These are phyloP conservation scores for Syncephalastrum contaminatum DNA, from an alignment of 371 early-diverging fungal species.

Conservation along the genomic window DNA sequence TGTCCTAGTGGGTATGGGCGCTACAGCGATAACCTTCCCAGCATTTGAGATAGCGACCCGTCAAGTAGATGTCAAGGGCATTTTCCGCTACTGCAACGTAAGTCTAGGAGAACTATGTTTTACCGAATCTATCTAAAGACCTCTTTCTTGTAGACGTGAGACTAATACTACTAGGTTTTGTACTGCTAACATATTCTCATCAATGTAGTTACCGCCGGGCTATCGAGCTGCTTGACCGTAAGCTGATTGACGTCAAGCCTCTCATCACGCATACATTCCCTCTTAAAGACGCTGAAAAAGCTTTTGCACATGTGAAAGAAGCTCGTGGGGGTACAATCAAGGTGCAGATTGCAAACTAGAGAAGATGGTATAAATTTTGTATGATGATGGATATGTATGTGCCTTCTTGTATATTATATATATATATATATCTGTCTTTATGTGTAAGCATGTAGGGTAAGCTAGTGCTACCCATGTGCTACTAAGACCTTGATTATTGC, in stretches of 20 bases:
- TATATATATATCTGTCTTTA: neutral
- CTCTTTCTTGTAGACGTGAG: slow-evolving; percentile 6
- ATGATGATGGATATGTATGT: slow-evolving; percentile 1
- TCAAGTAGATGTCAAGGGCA: slow-evolving; percentile 47
- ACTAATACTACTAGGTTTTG: neutral
- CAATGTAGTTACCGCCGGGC: slow-evolving; percentile 42
- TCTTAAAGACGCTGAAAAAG: slow-evolving; percentile 38
- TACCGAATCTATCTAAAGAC: neutral
- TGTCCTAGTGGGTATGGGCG: slow-evolving; percentile 50
- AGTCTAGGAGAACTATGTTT: slow-evolving; percentile 7
- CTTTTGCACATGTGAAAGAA: slow-evolving; percentile 41
- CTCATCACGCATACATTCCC: slow-evolving; percentile 47
- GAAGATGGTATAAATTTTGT: neutral
- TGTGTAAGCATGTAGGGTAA: too few species aligned
- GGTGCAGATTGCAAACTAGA: slow-evolving; percentile 34
- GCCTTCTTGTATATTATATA: neutral
- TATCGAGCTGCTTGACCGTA: slow-evolving; percentile 39
- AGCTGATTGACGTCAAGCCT: slow-evolving; percentile 41
- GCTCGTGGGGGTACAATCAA: slow-evolving; percentile 47
- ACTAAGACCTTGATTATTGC: too few species aligned
- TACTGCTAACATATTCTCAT: neutral
- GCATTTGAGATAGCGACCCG: slow-evolving; percentile 39
- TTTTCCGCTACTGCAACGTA: slow-evolving; percentile 51
- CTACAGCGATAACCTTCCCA: slow-evolving; percentile 40
- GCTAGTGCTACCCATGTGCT: too few species aligned